Percentiles rank a stretch among this genome's conserved stretches.
These are phyloP conservation scores for Venturiaceae sp. DNA, from an alignment of 2,329 filamentous ascomycete species.

Conservation along the genomic window DNA sequence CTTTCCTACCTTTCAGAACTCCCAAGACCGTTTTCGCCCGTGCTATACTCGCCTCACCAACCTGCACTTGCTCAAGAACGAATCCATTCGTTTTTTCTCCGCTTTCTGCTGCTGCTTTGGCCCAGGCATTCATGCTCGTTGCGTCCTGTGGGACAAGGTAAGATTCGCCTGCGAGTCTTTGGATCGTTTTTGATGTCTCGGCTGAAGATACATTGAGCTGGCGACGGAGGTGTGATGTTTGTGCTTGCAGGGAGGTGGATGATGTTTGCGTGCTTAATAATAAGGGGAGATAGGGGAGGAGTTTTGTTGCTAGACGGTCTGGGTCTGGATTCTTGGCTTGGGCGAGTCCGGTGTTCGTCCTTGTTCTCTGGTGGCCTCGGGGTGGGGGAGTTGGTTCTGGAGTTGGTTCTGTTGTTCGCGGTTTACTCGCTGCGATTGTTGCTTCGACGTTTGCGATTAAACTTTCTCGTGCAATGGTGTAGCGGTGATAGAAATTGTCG, in stretches of 20 bases:
- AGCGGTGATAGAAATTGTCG: slow-evolving; percentile 20
- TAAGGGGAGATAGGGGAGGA: slow-evolving; percentile 21
- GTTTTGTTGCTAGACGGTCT: slow-evolving; percentile 12
- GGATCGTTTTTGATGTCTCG: slow-evolving; percentile 18
- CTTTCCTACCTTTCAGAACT: not conserved
- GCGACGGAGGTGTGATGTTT: slow-evolving; percentile 22
- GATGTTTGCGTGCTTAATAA: slow-evolving; percentile 16
- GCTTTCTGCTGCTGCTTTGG: slow-evolving; percentile 8
- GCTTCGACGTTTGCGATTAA: slow-evolving; percentile 2
- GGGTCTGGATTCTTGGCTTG: not conserved
- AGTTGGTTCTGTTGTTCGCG: not conserved
- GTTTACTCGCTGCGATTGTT: not conserved
- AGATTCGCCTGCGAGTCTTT: slow-evolving; percentile 26
- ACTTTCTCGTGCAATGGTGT: slow-evolving; percentile 14
- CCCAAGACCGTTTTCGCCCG: slow-evolving; percentile 2
- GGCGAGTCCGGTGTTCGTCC: not conserved
- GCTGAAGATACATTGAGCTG: slow-evolving; percentile 21
- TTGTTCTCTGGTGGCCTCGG: not conserved
- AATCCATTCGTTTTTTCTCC: slow-evolving; percentile 3
- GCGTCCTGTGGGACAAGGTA: slow-evolving; percentile 24
- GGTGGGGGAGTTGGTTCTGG: not conserved
- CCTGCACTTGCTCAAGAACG: slow-evolving; percentile 4
- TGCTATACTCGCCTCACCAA: slow-evolving; percentile 4
- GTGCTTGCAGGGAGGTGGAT: slow-evolving; percentile 23
- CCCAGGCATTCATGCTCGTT: slow-evolving; percentile 9